These are phyloP conservation scores for Scutellaria barbata DNA, from an alignment of 257 asterid species.

Conservation along the genomic window DNA sequence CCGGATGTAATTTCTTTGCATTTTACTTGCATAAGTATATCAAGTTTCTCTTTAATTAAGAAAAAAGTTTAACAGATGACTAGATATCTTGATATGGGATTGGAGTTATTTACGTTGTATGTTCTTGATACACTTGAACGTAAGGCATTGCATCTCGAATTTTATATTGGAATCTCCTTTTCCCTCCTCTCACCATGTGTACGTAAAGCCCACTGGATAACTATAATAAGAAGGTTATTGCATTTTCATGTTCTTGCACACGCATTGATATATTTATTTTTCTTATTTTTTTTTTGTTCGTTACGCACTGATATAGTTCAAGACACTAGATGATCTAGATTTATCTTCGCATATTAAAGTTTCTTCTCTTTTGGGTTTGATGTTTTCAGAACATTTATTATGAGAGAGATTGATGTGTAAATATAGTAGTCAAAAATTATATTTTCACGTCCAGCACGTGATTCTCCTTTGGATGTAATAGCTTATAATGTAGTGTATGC, in stretches of 20 bases:
- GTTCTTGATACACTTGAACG: neutral
- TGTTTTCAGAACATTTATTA: too few relatives aligned
- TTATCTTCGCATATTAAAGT: too few relatives aligned
- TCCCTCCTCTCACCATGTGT: neutral
- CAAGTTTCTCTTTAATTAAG: neutral
- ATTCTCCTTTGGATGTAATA: neutral
- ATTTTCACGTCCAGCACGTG: neutral
- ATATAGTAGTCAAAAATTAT: neutral
- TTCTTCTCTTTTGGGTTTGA: too few relatives aligned
- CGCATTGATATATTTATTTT: too few relatives aligned
- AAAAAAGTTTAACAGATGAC: neutral
- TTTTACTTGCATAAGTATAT: too few relatives aligned
- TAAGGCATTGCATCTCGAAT: neutral
- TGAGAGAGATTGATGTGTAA: too few relatives aligned
- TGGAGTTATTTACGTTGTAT: conserved; percentile 16
- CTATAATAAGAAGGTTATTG: neutral
- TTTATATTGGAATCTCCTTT: neutral
- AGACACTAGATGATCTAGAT: too few relatives aligned
- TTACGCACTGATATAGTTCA: too few relatives aligned
- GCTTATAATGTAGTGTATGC: neutral
- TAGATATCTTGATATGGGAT: neutral
- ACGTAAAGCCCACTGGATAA: neutral
- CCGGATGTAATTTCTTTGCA: too few relatives aligned
- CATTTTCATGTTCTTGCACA: neutral
- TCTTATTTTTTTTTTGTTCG: too few relatives aligned